phyloP scores from a whole-genome alignment of 2,329 filamentous ascomycete genomes.

The Chaetomium sp. region DNA sequence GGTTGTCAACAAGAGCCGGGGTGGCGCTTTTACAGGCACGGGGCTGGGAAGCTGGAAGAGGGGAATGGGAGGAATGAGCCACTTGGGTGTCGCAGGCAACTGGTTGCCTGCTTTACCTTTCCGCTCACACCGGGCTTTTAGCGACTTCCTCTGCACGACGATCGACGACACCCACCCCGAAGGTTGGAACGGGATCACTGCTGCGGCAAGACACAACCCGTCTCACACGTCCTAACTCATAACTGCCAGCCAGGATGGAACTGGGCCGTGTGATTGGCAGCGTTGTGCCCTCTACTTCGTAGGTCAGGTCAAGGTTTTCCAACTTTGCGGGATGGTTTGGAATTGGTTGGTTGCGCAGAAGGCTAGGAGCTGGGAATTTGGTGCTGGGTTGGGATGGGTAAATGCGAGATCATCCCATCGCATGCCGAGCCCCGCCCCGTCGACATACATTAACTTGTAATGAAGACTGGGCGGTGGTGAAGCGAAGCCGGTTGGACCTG shows the following conservation, averaged over 20 bases:
- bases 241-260: conserved; percentile 15
- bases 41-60: conserved; percentile 5
- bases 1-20: conserved; percentile 37
- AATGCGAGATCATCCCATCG: conserved; percentile 20
- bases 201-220: conserved; percentile 16
- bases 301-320: conserved; percentile 28
- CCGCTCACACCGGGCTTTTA: conserved; percentile 1
- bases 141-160: conserved; percentile 14
- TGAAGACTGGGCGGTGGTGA: neutral
- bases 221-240: neutral
- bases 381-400: conserved; percentile 1
- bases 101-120: conserved; percentile 16
- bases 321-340: neutral
- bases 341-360: neutral
- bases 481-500: conserved; percentile 4
- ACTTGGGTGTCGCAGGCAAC: conserved; percentile 11
- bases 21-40: conserved; percentile 16
- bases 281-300: conserved; percentile 13
- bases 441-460: neutral
- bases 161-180: conserved; percentile 14
- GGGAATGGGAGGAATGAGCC: conserved; percentile 1
- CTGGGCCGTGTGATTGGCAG: neutral
- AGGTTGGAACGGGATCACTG: conserved; percentile 25
- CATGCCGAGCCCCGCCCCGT: conserved; percentile 4
- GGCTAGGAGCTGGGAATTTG: neutral